Conservation (phyloP, 75 land plant species). For the Gnetum montanum region DNA sequence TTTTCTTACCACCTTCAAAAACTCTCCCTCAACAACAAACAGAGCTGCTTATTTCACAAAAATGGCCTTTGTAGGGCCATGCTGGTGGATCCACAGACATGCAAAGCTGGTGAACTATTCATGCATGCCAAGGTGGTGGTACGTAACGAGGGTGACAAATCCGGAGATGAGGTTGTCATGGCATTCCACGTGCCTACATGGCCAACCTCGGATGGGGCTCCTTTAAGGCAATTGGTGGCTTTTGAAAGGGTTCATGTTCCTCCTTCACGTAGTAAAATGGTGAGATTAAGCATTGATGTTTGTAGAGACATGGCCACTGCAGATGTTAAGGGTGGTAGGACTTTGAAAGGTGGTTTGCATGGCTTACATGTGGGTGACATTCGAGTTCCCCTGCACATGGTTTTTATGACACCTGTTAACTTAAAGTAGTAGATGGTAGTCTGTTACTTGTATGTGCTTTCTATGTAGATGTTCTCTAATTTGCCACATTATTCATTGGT, state of each 20-base stretch:
- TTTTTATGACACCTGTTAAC: no score
- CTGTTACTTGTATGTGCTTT: no score
- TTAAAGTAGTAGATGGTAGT: no score
- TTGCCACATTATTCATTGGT: no score
- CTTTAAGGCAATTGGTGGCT: constrained; percentile 48
- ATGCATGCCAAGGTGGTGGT: constrained; percentile 22
- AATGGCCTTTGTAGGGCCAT: no score
- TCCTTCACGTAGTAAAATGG: constrained; percentile 12
- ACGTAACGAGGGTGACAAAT: constrained; percentile 23
- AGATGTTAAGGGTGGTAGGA: constrained; percentile 44
- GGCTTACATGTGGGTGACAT: constrained; percentile 50
- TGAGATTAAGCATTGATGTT: constrained; percentile 42
- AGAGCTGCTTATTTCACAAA: no score
- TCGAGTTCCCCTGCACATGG: no score
- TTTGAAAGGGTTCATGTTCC: constrained; percentile 42
- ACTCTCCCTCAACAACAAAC: no score
- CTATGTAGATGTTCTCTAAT: no score
- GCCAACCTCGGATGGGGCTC: constrained; percentile 26
- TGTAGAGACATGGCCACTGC: constrained; percentile 59
- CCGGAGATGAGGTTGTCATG: constrained; percentile 49
- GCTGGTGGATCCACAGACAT: no score
- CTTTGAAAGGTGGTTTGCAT: constrained; percentile 45
- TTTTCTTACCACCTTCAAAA: constrained; percentile 43
- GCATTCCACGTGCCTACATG: constrained; percentile 37
- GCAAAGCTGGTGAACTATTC: no score